phyloP scores from a whole-genome alignment of 2,329 filamentous ascomycete genomes.

The Aspergillus persii region DNA sequence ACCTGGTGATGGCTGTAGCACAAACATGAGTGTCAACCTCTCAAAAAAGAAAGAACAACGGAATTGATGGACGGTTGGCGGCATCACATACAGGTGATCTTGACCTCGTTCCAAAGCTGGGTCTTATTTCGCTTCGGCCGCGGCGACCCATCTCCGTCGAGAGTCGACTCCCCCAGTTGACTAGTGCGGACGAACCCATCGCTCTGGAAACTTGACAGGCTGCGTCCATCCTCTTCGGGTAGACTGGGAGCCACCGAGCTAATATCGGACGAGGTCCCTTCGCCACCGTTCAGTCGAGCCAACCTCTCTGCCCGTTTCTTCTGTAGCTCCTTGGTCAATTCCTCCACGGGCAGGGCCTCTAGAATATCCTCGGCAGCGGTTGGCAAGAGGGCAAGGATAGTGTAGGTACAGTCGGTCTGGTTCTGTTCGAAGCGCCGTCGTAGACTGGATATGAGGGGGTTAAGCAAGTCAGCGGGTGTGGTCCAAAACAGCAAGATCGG shows the following conservation, averaged over 20 bases:
- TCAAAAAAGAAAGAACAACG: neutral
- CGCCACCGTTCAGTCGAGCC: conserved; percentile 56
- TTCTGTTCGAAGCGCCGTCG: conserved; percentile 97
- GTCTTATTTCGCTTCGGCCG: conserved; percentile 75
- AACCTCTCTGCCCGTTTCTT: conserved; percentile 79
- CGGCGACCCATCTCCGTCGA: conserved; percentile 46
- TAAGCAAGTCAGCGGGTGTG: conserved; percentile 10
- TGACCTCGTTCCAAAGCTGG: conserved; percentile 96
- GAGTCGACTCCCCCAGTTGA: conserved; percentile 62
- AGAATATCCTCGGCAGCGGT: conserved; percentile 88
- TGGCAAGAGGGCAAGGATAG: conserved; percentile 89
- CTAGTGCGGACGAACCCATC: conserved; percentile 82
- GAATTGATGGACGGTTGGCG: neutral
- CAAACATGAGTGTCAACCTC: conserved; percentile 12
- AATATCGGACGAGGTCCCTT: conserved; percentile 56
- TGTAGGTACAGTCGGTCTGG: conserved; percentile 97
- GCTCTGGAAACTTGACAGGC: conserved; percentile 71
- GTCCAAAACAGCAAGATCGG: neutral
- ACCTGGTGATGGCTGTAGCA: conserved; percentile 73
- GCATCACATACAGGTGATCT: conserved; percentile 75
- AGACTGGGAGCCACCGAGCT: conserved; percentile 63
- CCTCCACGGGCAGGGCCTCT: conserved; percentile 83
- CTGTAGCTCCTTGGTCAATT: conserved; percentile 89
- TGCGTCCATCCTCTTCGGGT: conserved; percentile 79
- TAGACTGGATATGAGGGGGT: conserved; percentile 56